These are phyloP conservation scores for Sungouiella thailandica DNA, from an alignment of 805 yeast species.

Conservation along the genomic window DNA sequence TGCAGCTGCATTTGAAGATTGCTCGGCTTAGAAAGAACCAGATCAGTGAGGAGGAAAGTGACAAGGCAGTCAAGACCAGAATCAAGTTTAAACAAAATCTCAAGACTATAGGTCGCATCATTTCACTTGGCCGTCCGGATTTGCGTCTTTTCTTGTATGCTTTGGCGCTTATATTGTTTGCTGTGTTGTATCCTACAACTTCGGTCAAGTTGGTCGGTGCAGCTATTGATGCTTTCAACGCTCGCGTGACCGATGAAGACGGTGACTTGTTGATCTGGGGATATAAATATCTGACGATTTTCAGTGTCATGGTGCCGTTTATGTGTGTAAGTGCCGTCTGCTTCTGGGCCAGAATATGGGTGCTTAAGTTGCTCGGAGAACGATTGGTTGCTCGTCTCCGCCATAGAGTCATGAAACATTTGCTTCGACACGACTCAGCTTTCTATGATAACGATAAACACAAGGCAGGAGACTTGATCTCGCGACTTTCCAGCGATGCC, in stretches of 20 bases:
- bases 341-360: conserved; percentile 46
- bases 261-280: conserved; percentile 42
- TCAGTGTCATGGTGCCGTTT: conserved; percentile 40
- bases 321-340: conserved; percentile 39
- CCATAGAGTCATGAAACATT: conserved; percentile 36
- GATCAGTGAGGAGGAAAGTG: conserved; percentile 25
- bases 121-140: conserved; percentile 37
- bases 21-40: conserved; percentile 5
- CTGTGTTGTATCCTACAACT: conserved; percentile 41
- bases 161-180: conserved; percentile 37
- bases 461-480: conserved; percentile 43
- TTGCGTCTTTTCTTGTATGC: conserved; percentile 33
- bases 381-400: conserved; percentile 40
- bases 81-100: conserved; percentile 30
- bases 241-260: conserved; percentile 28
- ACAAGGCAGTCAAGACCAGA: conserved; percentile 18
- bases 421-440: conserved; percentile 37
- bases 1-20: conserved; percentile 7
- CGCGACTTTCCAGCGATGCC: conserved; percentile 41
- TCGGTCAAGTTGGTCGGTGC: conserved; percentile 41
- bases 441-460: conserved; percentile 41
- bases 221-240: conserved; percentile 38
- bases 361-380: conserved; percentile 35
- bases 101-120: conserved; percentile 33
- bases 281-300: conserved; percentile 37